Evolutionary conservation across 768 basidiomycete species (phyloP).

Genomic region (Kwoniella shandongensis): DNA sequence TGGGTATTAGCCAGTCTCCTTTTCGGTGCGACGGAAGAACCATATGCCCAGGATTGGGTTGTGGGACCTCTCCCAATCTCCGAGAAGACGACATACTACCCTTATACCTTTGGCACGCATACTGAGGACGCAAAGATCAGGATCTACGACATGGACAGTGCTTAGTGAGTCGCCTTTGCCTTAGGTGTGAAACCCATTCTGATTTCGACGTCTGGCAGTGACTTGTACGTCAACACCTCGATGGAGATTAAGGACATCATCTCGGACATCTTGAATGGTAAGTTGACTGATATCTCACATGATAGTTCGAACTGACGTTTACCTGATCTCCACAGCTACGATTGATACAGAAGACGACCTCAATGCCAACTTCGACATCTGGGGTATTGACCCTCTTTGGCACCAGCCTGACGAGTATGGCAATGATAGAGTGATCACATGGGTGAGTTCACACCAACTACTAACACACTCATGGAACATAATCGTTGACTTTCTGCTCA

Average conservation of each 20-base stretch:
- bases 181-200: too few species aligned
- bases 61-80: conserved; percentile 34
- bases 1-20: conserved; percentile 33
- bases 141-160: conserved; percentile 40
- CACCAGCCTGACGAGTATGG: conserved; percentile 35
- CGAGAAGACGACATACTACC: conserved; percentile 62
- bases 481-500: too few species aligned
- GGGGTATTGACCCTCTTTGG: conserved; percentile 50
- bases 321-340: conserved; percentile 6
- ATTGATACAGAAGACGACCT: conserved; percentile 20
- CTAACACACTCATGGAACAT: too few species aligned
- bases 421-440: conserved; percentile 30
- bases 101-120: conserved; percentile 39
- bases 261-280: conserved; percentile 35
- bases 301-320: background rate
- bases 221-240: conserved; percentile 16
- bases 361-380: conserved; percentile 19
- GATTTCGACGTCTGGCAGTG: conserved; percentile 5
- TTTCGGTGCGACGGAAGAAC: conserved; percentile 32
- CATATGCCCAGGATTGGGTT: conserved; percentile 34
- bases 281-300: background rate
- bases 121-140: conserved; percentile 24
- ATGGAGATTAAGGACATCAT: conserved; percentile 42
- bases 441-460: conserved; percentile 19
- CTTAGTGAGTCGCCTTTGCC: conserved; percentile 3